Base-by-base conservation (phyloP, 768 basidiomycete genomes). In the Scleroderma bovista region DNA sequence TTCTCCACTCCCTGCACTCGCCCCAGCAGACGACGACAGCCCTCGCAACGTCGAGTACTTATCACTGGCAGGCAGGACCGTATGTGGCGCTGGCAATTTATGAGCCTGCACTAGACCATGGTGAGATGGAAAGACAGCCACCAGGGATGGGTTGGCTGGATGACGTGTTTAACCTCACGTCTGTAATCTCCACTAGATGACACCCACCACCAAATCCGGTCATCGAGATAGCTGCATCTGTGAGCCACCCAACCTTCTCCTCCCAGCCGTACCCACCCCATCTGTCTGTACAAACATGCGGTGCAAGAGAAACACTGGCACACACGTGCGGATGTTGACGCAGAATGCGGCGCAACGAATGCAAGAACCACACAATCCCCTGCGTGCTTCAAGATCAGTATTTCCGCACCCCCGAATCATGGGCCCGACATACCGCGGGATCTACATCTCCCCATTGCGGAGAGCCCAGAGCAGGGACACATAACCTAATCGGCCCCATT, bases 81-180 rank as follows among this genome's bases (percentile, higher is more conserved):
- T 81, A 48, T 84, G 81, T 1, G 83, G 81, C 5, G 83, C 74
- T 3, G 96, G 93, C 19, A 95, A 74, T 5, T 78, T 73, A 56
- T 87, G 83, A 24, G 94, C 78, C 42, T 82, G 80, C 17, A 97
- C 73, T 46, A 95, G 70, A 11, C 96, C 96, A 64, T 95, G 88
- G 61, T 93, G 85, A 10, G 82, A 78, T 29, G 93, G 87, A 67
- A 94, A 97, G 43, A 80, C 70, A 2, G 76, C 68, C 8, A 79
- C 71, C 20, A 96, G 73, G 13, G 83, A 77, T n/a, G 91, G 88
- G 60, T 95, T 81, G 23, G 77, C 92, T 93, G 63, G 9, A 5
- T 47, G 26, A 51, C 23, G 12, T 48, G 47, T 20, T 60, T 52
- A 60, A 43, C 38, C 45, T 32, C 48, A 44, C 20, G 31, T 26